Percentiles rank a stretch among this genome's conserved stretches.
These are phyloP conservation scores for Dendrobium chrysotoxum DNA, from an alignment of 106 monocot genomes.

Conservation along the genomic window DNA sequence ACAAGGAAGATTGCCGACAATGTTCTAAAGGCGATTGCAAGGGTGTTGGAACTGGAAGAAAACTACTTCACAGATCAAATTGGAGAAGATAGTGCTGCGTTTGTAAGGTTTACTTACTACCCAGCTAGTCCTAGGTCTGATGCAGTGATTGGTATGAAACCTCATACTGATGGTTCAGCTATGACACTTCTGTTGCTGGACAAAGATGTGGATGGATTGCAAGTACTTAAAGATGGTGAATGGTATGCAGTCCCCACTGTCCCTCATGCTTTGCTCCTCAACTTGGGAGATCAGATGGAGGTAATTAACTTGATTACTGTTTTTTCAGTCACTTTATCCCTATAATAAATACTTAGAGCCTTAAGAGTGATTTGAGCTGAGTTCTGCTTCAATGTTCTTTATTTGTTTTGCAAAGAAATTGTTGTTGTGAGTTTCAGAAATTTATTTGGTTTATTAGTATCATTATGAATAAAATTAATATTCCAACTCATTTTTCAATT, in stretches of 20 bases:
- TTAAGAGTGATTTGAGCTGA: not conserved
- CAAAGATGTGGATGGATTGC: conserved; percentile 41
- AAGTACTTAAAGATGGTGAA: conserved; percentile 36
- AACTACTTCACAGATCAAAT: conserved; percentile 32
- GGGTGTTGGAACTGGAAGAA: conserved; percentile 29
- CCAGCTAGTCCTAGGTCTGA: conserved; percentile 37
- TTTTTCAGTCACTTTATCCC: not conserved
- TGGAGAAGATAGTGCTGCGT: conserved; percentile 22
- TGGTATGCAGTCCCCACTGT: conserved; percentile 34
- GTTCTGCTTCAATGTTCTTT: too few relatives aligned
- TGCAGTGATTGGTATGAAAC: conserved; percentile 42
- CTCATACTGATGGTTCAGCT: conserved; percentile 42
- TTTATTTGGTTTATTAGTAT: too few relatives aligned
- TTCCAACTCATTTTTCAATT: too few relatives aligned
- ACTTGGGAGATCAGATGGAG: conserved; percentile 52
- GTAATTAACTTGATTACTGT: conserved; percentile 13
- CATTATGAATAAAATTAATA: too few relatives aligned
- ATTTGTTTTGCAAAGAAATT: too few relatives aligned
- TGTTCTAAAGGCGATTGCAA: conserved; percentile 26
- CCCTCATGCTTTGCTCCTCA: conserved; percentile 43
- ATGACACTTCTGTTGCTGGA: conserved; percentile 37
- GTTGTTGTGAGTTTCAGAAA: too few relatives aligned
- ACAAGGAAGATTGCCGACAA: conserved; percentile 19
- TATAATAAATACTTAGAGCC: not conserved
- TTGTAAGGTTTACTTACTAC: conserved; percentile 48